Percentiles rank a stretch among this genome's conserved stretches.
Conservation (phyloP, 2,329 filamentous ascomycete species). For the Ceratocystis cacaofunesta region DNA sequence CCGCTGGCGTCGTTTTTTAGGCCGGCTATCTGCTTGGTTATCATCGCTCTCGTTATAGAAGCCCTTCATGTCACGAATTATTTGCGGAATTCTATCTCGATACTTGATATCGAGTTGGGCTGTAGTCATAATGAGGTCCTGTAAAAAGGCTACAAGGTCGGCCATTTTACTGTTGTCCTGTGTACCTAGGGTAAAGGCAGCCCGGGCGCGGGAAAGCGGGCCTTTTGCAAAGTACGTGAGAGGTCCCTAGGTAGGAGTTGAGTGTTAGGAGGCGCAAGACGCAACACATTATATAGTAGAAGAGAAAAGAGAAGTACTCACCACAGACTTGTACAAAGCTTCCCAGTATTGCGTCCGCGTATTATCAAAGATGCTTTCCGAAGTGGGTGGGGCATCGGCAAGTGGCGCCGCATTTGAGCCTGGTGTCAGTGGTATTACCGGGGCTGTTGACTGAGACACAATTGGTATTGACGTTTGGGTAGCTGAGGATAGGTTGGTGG, state of each 20-base stretch:
- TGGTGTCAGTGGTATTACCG: background rate
- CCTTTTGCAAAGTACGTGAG: constrained; percentile 76
- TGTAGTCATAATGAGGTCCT: constrained; percentile 50
- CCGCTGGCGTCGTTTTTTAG: constrained; percentile 40
- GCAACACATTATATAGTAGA: background rate
- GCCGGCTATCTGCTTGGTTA: constrained; percentile 19
- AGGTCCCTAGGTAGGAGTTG: constrained; percentile 39
- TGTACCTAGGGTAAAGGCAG: constrained; percentile 50
- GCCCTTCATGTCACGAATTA: constrained; percentile 43
- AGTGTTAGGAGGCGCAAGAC: constrained; percentile 19
- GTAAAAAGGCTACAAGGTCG: constrained; percentile 54
- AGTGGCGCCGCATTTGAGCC: constrained; percentile 6
- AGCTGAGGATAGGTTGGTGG: background rate
- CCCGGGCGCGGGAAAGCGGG: constrained; percentile 58
- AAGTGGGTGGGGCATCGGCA: constrained; percentile 22
- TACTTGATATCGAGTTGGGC: constrained; percentile 66
- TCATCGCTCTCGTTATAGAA: constrained; percentile 39
- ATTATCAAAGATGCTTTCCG: constrained; percentile 41
- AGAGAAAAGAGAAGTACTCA: constrained; percentile 22
- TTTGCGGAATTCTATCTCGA: constrained; percentile 49
- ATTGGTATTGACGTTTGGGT: background rate
- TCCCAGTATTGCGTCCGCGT: constrained; percentile 45
- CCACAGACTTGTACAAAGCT: constrained; percentile 48
- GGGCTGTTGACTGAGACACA: background rate
- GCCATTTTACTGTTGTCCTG: constrained; percentile 45